Evolutionary conservation across 140 eudicot species (phyloP), one percentile per base, ranked within the genome.

Genomic region (Anethum foeniculum): DNA sequence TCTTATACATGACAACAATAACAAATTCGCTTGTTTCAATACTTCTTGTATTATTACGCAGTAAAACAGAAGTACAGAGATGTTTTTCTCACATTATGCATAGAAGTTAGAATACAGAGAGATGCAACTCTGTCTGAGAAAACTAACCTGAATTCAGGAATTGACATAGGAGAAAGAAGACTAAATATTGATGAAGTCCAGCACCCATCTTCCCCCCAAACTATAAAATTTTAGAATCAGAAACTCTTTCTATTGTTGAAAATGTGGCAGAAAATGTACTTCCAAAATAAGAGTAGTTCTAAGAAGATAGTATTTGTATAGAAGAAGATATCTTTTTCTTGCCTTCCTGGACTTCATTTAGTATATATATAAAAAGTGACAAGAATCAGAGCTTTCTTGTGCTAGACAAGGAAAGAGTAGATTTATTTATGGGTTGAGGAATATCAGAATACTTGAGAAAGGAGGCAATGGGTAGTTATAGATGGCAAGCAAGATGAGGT

Each of bases 311-410:
- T 90, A 85, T 84, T 25, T 86, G 84, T 85, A 82, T 81, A 79
- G 90, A 81, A 82, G 90, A 88, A 89, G 89, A 81, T 80, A 85
- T 86, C 90, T 85, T 41, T 79, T 41, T 79, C 83, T 69, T 83
- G 79, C 77, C 84, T 81, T 84, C 87, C 39, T 69, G 82, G 75
- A 75, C 84, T 80, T 82, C 85, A 79, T 77, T 76, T 47, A 54
- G 47, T 48, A 80, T 86, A 77, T 87, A 77, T 82, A 87, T 77
- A 84, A 74, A 83, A 80, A 82, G 82, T 32, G 39, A 68, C 89
- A 86, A 89, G 97, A 91, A 93, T 89, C 93, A 88, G 85, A 91
- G 94, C 87, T 91, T 91, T 91, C 94, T 89, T 91, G 89, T 87
- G 79, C 71, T 85, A 86, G 83, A 85, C 89, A 83, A 74, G 58